Conservation (phyloP, 176 grass and related monocot species). For the Cenchrus fungigraminus region DNA sequence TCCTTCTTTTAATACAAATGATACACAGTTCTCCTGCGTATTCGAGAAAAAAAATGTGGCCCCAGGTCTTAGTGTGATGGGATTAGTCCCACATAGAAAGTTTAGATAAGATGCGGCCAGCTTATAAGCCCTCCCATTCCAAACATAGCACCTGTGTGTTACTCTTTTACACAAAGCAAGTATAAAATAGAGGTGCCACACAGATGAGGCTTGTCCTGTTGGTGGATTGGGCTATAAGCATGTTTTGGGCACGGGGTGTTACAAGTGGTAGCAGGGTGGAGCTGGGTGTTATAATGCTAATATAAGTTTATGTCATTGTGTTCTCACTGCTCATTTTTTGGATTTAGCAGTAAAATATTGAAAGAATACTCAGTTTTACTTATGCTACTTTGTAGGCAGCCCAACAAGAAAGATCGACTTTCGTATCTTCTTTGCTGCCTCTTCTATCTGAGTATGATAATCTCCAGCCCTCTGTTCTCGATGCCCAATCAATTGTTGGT, state of each 20-base stretch:
- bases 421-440: slow-evolving; percentile 86
- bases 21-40: too few species aligned
- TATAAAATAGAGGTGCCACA: background rate
- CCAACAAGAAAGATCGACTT: slow-evolving; percentile 86
- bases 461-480: slow-evolving; percentile 61
- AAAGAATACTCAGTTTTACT: slow-evolving; percentile 36
- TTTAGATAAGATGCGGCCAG: background rate
- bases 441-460: slow-evolving; percentile 86
- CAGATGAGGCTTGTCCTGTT: background rate
- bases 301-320: slow-evolving; percentile 9
- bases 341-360: slow-evolving; percentile 8
- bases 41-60: background rate
- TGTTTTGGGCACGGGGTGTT: too few species aligned
- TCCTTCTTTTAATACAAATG: too few species aligned
- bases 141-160: background rate
- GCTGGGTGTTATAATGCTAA: background rate
- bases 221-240: background rate
- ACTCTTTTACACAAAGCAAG: background rate
- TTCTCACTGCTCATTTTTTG: background rate
- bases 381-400: slow-evolving; percentile 66
- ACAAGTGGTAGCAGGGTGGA: background rate
- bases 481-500: slow-evolving; percentile 87
- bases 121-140: background rate
- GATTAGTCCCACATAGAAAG: background rate
- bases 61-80: background rate